Evolutionary conservation across 345 rosid species (phyloP).

Genomic region (Hirschfeldia incana): DNA sequence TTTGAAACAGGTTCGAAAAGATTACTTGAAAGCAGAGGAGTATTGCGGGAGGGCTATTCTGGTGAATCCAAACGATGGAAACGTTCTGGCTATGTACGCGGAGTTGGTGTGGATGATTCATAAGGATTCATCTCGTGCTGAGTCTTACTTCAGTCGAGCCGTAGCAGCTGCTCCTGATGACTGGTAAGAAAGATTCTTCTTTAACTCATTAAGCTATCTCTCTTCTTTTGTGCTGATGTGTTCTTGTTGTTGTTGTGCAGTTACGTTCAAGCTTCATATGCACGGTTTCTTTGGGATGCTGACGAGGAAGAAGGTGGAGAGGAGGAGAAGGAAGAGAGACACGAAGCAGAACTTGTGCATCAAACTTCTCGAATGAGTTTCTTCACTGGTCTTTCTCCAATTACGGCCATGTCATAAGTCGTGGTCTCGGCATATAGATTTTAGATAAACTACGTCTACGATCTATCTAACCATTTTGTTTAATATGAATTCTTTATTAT

Average conservation of each 20-base stretch:
- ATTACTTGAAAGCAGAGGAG: conserved; percentile 70
- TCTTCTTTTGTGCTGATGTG: neutral
- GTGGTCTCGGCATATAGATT: conserved; percentile 13
- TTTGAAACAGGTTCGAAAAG: conserved; percentile 59
- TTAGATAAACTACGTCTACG: conserved; percentile 38
- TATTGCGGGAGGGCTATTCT: conserved; percentile 81
- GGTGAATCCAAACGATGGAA: conserved; percentile 63
- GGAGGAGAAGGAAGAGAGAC: conserved; percentile 29
- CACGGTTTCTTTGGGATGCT: conserved; percentile 86
- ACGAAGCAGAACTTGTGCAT: conserved; percentile 12
- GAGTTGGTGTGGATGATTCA: conserved; percentile 80
- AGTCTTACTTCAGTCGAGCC: conserved; percentile 75
- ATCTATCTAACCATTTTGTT: conserved; percentile 31
- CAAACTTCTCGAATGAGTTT: conserved; percentile 35
- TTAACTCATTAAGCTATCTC: neutral
- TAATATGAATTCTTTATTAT: conserved; percentile 21
- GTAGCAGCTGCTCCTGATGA: conserved; percentile 79
- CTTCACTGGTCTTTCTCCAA: conserved; percentile 45
- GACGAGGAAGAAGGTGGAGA: conserved; percentile 65
- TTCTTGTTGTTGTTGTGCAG: conserved; percentile 43
- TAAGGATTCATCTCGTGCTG: conserved; percentile 74
- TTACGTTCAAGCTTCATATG: conserved; percentile 85
- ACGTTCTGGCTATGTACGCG: conserved; percentile 75
- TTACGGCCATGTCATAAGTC: conserved; percentile 63
- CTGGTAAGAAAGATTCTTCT: conserved; percentile 49